Conservation (phyloP, 306 rosid genomes). For the barrel medic (Medicago truncatula) region DNA sequence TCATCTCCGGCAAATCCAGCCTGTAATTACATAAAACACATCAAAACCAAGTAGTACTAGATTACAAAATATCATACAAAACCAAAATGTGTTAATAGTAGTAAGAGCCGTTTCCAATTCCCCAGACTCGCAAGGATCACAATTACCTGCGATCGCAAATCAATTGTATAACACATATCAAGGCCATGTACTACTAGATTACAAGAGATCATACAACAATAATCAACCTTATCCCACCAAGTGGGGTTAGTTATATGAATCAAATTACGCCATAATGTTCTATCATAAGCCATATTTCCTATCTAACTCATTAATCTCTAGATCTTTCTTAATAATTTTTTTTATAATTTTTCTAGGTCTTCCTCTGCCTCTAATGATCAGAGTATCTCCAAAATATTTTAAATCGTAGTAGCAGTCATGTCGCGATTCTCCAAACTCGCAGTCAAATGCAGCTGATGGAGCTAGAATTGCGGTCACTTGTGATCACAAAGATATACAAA, state of each 20-base stretch:
- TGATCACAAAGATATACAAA: neutral
- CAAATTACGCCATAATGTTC: no score
- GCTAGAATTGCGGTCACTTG: neutral
- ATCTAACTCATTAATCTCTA: no score
- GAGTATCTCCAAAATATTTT: neutral
- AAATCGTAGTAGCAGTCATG: neutral
- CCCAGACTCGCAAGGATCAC: neutral
- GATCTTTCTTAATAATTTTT: no score
- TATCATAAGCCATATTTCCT: no score
- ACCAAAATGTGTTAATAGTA: neutral
- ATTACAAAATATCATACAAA: no score
- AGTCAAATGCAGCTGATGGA: neutral
- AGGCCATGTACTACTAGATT: neutral
- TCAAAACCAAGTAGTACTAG: neutral
- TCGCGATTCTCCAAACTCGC: neutral
- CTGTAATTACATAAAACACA: constrained; percentile 45
- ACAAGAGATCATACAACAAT: neutral
- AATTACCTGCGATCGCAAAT: neutral
- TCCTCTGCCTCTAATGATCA: no score
- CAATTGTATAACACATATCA: neutral
- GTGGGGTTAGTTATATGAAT: no score
- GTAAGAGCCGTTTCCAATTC: neutral
- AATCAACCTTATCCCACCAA: no score
- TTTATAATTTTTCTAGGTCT: no score
- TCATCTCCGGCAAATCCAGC: constrained; percentile 99